These are phyloP conservation scores for Vaccinium corymbosum DNA, from an alignment of 148 eudicot genomes.

Conservation along the genomic window DNA sequence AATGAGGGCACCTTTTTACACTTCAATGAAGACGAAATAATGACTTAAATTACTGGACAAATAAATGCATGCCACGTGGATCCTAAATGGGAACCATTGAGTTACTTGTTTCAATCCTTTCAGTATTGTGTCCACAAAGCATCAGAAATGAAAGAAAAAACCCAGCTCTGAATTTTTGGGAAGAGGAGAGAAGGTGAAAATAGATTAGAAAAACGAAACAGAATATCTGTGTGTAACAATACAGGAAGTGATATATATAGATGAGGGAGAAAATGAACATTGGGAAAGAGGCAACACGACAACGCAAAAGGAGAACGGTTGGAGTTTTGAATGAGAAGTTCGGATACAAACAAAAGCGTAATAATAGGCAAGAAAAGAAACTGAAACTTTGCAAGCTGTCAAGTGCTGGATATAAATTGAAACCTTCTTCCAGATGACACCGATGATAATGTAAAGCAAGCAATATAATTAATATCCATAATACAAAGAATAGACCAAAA, in stretches of 20 bases:
- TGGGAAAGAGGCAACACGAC: neutral
- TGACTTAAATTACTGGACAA: neutral
- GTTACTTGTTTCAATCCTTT: neutral
- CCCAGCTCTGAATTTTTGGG: neutral
- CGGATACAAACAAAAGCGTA: neutral
- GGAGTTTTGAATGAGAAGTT: neutral
- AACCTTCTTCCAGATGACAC: constrained; percentile 2
- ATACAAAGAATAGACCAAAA: neutral
- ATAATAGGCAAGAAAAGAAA: constrained; percentile 1
- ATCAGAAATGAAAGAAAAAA: neutral
- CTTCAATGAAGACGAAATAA: neutral
- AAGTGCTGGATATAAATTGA: neutral
- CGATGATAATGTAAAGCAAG: neutral
- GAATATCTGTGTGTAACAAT: neutral
- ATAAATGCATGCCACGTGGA: neutral
- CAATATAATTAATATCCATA: no score
- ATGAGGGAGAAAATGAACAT: neutral
- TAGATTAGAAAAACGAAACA: neutral
- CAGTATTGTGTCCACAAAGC: neutral
- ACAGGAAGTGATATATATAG: neutral
- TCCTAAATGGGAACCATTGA: neutral
- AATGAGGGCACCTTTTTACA: neutral
- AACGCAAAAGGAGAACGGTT: neutral
- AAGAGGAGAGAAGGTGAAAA: neutral
- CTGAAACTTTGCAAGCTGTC: constrained; percentile 7